A percentile compares a stretch with the other conserved stretches of the same genome.
These are phyloP conservation scores for Pseudonitzschia pungens DNA, from an alignment of 108 stramenopile species.

Conservation along the genomic window DNA sequence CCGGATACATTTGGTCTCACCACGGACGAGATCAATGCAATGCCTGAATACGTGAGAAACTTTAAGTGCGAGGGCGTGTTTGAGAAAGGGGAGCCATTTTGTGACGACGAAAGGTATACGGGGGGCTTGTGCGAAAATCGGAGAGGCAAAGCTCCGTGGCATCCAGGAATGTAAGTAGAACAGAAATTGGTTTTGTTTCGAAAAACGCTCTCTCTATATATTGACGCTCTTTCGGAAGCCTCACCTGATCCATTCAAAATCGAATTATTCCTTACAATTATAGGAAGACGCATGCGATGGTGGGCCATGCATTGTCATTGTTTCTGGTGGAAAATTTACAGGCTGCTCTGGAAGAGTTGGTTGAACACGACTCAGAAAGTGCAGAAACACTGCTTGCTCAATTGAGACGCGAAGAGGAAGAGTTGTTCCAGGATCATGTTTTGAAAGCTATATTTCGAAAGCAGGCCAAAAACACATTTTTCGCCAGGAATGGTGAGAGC, in stretches of 20 bases:
- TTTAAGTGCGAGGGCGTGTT: slow-evolving; percentile 28
- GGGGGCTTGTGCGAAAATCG: slow-evolving; percentile 20
- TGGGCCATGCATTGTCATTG: slow-evolving; percentile 41
- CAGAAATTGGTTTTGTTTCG: neutral
- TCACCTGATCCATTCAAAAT: neutral
- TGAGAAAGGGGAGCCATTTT: slow-evolving; percentile 45
- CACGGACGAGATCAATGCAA: slow-evolving; percentile 17
- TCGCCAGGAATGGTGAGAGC: neutral
- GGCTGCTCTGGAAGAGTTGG: slow-evolving; percentile 22
- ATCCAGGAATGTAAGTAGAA: slow-evolving; percentile 41
- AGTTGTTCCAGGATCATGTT: neutral
- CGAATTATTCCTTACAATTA: neutral
- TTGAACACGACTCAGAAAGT: slow-evolving; percentile 8
- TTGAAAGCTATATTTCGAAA: neutral
- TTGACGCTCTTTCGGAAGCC: too few species aligned
- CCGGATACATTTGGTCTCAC: slow-evolving; percentile 29
- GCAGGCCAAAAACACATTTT: neutral
- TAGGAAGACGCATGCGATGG: slow-evolving; percentile 47
- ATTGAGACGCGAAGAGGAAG: slow-evolving; percentile 7
- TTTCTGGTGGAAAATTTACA: slow-evolving; percentile 34
- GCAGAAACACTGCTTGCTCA: neutral
- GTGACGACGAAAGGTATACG: slow-evolving; percentile 29
- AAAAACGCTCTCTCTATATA: too few species aligned
- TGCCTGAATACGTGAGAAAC: slow-evolving; percentile 36
- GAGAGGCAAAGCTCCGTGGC: slow-evolving; percentile 30